Percentiles rank a stretch among this genome's conserved stretches.
Evolutionary conservation across 1,284 basidiomycete genomes (phyloP).

Genomic region (Ceratobasidium sp.): DNA sequence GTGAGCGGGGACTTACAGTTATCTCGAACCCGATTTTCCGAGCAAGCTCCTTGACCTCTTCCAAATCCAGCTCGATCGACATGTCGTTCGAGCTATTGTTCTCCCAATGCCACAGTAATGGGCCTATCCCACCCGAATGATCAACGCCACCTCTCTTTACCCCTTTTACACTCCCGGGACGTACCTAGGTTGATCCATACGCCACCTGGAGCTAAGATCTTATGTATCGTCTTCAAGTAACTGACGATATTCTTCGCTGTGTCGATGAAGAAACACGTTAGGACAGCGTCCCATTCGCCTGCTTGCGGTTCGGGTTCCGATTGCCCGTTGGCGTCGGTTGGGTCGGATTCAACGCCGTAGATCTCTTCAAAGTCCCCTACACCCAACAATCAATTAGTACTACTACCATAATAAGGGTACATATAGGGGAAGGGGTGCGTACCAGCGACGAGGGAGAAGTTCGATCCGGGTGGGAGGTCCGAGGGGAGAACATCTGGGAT

Average conservation of each 20-base stretch:
- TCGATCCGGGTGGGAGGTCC: slow-evolving; percentile 70
- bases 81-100: slow-evolving; percentile 84
- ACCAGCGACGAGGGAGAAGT: slow-evolving; percentile 90
- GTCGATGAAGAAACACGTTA: slow-evolving; percentile 99
- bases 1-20: slow-evolving; percentile 66
- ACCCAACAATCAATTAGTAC: background rate
- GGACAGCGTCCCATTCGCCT: slow-evolving; percentile 87
- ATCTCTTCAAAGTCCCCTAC: slow-evolving; percentile 93
- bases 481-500: slow-evolving; percentile 90
- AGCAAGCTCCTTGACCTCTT: slow-evolving; percentile 86
- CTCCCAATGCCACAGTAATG: slow-evolving; percentile 96
- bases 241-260: slow-evolving; percentile 95
- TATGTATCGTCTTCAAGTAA: slow-evolving; percentile 86
- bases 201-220: slow-evolving; percentile 83
- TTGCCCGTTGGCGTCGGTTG: slow-evolving; percentile 57
- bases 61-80: slow-evolving; percentile 89
- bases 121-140: slow-evolving; percentile 69
- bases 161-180: slow-evolving; percentile 31
- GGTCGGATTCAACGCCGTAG: slow-evolving; percentile 73
- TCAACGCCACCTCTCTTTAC: too few species aligned
- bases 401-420: background rate
- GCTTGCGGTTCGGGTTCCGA: slow-evolving; percentile 66
- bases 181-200: slow-evolving; percentile 91
- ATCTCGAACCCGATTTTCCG: slow-evolving; percentile 86
- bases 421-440: slow-evolving; percentile 46